phyloP scores from a whole-genome alignment of 2,329 filamentous ascomycete species.

The Neofusicoccum laricinum region DNA sequence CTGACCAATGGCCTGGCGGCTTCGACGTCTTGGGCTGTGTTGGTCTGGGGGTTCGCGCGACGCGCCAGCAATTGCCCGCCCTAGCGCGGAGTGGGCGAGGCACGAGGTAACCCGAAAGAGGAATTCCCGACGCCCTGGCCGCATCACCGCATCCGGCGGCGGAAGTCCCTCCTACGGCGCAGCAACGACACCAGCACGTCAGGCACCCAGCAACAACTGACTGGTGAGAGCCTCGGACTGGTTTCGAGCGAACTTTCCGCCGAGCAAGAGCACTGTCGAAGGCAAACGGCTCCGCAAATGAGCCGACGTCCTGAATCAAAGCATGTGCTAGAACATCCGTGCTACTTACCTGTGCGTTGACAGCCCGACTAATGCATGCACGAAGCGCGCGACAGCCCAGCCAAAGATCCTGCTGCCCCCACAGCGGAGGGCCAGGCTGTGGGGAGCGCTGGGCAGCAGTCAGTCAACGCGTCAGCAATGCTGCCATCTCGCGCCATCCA shows the following conservation, averaged over 20 bases:
- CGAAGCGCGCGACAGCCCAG: neutral
- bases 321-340: neutral
- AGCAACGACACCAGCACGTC: constrained; percentile 1
- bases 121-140: neutral
- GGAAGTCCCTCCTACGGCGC: neutral
- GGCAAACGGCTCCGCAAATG: neutral
- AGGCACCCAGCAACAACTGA: neutral
- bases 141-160: neutral
- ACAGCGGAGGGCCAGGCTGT: neutral
- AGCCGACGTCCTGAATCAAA: neutral
- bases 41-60: no score
- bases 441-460: neutral
- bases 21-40: neutral
- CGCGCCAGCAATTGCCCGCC: neutral
- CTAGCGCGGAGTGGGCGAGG: neutral
- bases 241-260: neutral
- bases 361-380: neutral
- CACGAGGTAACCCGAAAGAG: neutral
- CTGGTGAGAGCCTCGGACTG: neutral
- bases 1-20: neutral
- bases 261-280: neutral
- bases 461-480: neutral
- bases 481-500: neutral
- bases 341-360: neutral
- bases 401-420: neutral